Conservation (phyloP, 2,329 filamentous ascomycete species). For the Emmonsia crescens region DNA sequence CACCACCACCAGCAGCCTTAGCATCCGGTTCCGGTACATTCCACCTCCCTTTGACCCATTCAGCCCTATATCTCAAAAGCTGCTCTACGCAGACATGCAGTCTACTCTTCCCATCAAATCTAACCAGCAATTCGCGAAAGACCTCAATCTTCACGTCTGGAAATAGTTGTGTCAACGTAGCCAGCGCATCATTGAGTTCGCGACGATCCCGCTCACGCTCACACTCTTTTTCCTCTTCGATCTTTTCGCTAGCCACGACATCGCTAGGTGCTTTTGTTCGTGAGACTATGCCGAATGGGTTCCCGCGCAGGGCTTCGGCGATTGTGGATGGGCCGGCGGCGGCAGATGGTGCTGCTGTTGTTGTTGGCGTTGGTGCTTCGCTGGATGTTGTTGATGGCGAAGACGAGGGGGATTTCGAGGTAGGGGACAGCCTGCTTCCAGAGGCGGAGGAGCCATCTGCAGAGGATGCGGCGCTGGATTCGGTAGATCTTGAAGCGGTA, state of each 20-base stretch:
- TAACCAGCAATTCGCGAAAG: slow-evolving; percentile 36
- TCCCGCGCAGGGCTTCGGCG: slow-evolving; percentile 34
- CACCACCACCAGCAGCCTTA: neutral
- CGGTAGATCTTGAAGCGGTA: neutral
- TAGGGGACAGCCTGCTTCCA: neutral
- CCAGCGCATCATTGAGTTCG: slow-evolving; percentile 34
- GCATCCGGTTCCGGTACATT: slow-evolving; percentile 24
- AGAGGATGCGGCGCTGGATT: neutral
- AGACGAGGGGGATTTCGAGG: neutral
- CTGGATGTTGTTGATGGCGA: neutral
- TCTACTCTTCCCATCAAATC: slow-evolving; percentile 38
- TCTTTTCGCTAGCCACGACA: neutral
- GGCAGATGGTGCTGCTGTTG: neutral
- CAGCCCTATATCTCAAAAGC: slow-evolving; percentile 34
- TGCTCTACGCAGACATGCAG: slow-evolving; percentile 39
- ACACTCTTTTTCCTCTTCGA: slow-evolving; percentile 14
- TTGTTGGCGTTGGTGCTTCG: neutral
- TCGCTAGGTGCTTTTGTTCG: slow-evolving; percentile 8
- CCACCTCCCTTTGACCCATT: slow-evolving; percentile 39
- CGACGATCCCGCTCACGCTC: slow-evolving; percentile 24
- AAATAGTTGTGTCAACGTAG: slow-evolving; percentile 33
- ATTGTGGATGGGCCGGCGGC: slow-evolving; percentile 24
- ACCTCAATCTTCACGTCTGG: slow-evolving; percentile 38
- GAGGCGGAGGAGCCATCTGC: neutral
- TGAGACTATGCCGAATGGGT: slow-evolving; percentile 28